phyloP scores from a whole-genome alignment of 352 stramenopile genomes.

The Globisporangium cystogenes region DNA sequence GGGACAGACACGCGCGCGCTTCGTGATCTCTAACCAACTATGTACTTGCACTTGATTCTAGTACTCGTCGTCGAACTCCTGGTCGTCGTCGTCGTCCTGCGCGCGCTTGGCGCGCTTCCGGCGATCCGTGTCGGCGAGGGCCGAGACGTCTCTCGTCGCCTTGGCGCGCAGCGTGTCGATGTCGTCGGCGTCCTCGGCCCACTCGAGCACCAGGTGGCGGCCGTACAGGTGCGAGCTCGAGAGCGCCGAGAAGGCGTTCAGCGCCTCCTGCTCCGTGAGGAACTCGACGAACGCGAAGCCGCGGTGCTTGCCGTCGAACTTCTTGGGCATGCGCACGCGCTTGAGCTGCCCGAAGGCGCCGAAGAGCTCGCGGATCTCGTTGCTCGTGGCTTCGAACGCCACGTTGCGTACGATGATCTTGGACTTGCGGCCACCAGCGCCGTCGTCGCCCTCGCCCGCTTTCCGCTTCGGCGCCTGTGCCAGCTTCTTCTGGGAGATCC shows the following conservation, averaged over 20 bases:
- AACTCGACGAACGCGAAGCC: constrained; percentile 99
- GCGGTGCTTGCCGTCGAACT: constrained; percentile 97
- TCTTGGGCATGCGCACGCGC: constrained; percentile 97
- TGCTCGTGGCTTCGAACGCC: constrained; percentile 96
- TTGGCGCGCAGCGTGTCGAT: constrained; percentile 84
- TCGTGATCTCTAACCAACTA: background rate
- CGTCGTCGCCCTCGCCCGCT: constrained; percentile 22
- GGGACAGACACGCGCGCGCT: background rate
- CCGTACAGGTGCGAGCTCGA: constrained; percentile 98
- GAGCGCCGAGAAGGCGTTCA: constrained; percentile 90
- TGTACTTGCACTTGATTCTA: constrained; percentile 2
- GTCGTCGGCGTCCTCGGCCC: constrained; percentile 88
- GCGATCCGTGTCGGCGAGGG: constrained; percentile 63
- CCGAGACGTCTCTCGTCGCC: constrained; percentile 60
- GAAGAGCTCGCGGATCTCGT: constrained; percentile 97
- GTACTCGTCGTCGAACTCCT: constrained; percentile 39
- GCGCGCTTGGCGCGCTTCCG: constrained; percentile 56
- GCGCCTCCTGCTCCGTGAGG: constrained; percentile 93
- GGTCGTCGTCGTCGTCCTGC: constrained; percentile 29
- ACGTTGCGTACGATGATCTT: constrained; percentile 99
- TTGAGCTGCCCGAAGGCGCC: constrained; percentile 96
- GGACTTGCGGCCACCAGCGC: constrained; percentile 49
- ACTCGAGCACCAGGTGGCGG: constrained; percentile 98
- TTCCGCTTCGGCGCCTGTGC: constrained; percentile 34
- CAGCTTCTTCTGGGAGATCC: constrained; percentile 90